Conservation (phyloP, 306 rosid species). For the Styphnolobium japonicum region DNA sequence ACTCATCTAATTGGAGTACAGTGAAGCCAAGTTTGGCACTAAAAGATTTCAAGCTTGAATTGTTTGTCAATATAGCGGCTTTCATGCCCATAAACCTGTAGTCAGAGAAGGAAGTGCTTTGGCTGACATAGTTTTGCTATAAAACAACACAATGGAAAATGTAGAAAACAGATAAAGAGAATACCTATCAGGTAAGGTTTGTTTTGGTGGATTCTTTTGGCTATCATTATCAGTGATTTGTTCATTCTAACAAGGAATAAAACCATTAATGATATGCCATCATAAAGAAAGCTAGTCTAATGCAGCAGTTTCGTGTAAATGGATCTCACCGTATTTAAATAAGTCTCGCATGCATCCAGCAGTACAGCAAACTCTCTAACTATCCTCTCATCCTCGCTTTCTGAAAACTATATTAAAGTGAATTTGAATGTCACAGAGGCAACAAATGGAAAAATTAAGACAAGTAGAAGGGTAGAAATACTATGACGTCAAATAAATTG, state of each 20-base stretch:
- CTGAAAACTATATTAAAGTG: conserved; percentile 75
- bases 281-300: not conserved
- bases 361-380: conserved; percentile 76
- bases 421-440: conserved; percentile 35
- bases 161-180: not conserved
- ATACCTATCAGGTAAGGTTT: conserved; percentile 74
- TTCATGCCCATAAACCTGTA: conserved; percentile 97
- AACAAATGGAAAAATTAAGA: not conserved
- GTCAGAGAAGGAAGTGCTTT: conserved; percentile 16
- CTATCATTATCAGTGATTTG: conserved; percentile 21
- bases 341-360: conserved; percentile 58
- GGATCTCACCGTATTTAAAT: conserved; percentile 41
- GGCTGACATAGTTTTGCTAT: not conserved
- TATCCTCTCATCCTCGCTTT: conserved; percentile 75
- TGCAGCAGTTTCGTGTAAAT: not conserved
- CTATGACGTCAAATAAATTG: not conserved
- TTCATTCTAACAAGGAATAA: conserved; percentile 45
- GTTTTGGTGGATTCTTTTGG: conserved; percentile 30
- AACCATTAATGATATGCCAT: not conserved
- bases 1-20: conserved; percentile 47
- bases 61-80: conserved; percentile 67
- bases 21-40: conserved; percentile 63
- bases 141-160: not conserved
- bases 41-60: conserved; percentile 59
- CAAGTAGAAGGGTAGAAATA: not conserved